A percentile compares a stretch with the other conserved stretches of the same genome.
These are phyloP conservation scores for Schizochytrium sp. DNA, from an alignment of 108 stramenopile species.

Conservation along the genomic window DNA sequence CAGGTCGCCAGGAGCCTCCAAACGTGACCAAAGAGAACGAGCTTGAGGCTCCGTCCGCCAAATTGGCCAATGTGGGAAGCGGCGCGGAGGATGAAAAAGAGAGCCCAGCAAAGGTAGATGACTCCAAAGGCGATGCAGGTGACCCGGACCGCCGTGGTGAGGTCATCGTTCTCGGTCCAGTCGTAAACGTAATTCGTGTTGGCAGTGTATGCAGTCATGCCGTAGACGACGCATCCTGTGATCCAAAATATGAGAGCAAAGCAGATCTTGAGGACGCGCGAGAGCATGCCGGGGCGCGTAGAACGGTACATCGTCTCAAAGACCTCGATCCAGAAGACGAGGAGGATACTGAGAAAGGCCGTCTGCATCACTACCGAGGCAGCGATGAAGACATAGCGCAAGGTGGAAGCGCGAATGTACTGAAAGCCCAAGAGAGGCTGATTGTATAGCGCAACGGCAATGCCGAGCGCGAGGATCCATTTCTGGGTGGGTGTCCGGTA, in stretches of 20 bases:
- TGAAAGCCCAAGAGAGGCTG: slow-evolving; percentile 4
- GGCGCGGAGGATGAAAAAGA: background rate
- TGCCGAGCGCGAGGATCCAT: background rate
- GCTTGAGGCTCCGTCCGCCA: too few species aligned
- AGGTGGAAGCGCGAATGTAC: background rate
- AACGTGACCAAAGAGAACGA: background rate
- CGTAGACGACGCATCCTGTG: background rate
- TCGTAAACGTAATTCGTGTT: background rate
- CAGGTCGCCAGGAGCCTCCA: background rate
- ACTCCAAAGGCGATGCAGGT: background rate
- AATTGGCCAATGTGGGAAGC: background rate
- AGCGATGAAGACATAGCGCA: background rate
- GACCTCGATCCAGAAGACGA: background rate
- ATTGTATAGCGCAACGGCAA: background rate
- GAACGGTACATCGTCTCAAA: background rate
- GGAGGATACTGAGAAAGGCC: background rate
- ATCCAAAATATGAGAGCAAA: background rate
- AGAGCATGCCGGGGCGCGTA: background rate
- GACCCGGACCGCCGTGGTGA: background rate
- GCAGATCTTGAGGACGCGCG: background rate
- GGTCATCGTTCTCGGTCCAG: background rate
- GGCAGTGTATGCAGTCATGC: background rate
- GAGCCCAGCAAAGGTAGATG: background rate
- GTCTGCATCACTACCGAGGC: background rate
- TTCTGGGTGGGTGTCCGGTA: background rate